phyloP scores from a whole-genome alignment of 371 early-diverging fungal species.

The Parasitella parasitica region DNA sequence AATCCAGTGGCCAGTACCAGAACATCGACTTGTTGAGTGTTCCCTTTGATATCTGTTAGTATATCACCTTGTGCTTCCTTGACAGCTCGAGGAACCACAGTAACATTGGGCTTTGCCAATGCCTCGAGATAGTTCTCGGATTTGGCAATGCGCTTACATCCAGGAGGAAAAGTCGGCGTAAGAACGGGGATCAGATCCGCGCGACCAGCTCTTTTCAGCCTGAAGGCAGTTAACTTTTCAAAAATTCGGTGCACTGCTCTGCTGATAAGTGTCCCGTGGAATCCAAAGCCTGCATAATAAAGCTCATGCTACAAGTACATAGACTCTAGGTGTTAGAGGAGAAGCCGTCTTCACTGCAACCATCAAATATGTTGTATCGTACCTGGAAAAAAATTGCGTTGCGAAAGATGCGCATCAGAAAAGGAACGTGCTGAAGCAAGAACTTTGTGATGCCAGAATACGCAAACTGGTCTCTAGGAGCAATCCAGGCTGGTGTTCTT shows the following conservation, averaged over 20 bases:
- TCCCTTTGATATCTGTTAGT: constrained; percentile 40
- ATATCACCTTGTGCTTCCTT: constrained; percentile 36
- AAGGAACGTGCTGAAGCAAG: constrained; percentile 42
- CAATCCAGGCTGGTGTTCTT: constrained; percentile 50
- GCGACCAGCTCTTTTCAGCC: constrained; percentile 1
- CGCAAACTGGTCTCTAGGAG: constrained; percentile 32
- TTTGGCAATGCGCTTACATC: constrained; percentile 61
- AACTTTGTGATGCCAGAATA: constrained; percentile 32
- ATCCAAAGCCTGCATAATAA: constrained; percentile 7
- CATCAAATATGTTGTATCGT: too few species aligned
- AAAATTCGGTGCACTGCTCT: neutral
- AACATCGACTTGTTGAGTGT: constrained; percentile 48
- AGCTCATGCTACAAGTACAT: constrained; percentile 1
- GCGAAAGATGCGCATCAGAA: constrained; percentile 30
- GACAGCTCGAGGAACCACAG: constrained; percentile 45
- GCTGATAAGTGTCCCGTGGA: neutral
- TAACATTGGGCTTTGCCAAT: constrained; percentile 46
- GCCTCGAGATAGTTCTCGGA: constrained; percentile 54
- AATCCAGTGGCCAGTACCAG: constrained; percentile 68
- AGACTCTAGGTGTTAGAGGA: too few species aligned
- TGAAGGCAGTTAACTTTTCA: neutral
- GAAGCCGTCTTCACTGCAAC: too few species aligned
- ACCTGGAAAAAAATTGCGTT: constrained; percentile 7
- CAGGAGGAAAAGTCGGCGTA: constrained; percentile 49
- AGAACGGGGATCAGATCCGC: constrained; percentile 21